Evolutionary conservation across 768 basidiomycete genomes (phyloP), one percentile per base, ranked within the genome.

Genomic region (Trametopsis cervina): DNA sequence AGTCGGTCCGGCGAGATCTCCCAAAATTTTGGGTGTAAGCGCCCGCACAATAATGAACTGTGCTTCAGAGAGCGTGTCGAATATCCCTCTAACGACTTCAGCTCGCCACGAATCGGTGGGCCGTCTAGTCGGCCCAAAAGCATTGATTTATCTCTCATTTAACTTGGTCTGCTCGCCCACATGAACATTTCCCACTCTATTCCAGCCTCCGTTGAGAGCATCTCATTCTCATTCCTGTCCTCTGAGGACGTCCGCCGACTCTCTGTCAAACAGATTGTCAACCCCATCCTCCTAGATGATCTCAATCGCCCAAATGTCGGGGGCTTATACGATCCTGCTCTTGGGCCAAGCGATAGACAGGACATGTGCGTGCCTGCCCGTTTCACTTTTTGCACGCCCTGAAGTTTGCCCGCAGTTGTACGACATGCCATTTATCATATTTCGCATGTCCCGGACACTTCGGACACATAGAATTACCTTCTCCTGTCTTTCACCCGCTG

Each of bases 381-480:
- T n/a, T 18, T 4, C 26, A 10, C 38, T 22, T 22, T 37, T 45
- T 47, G 18, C 29, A 33, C 38, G 33, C 5, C 46, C 52, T 59
- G 43, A 58, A 44, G 18, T 37, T 50, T 35, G 22, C 41, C 20
- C 15, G 7, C 62, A 99, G 95, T 51, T 99, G 96, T 64, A 73
- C 86, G 54, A 96, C 96, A 66, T 99, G 96, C 63, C 85, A 78
- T 49, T 78, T 96, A 59, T 89, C 82, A 40, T 95, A 92, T 61
- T 98, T 85, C 69, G 85, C 85, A 51, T 99, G 96, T 65, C 94
- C 96, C 1, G 96, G 96, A 15, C 96, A 99, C 66, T 99, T 87
- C 68, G 96, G 96, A 18, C 96, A 98, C 66, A 95, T 99, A 52
- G 92, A 97, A 52, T 78, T 99, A 4, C 93, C 95, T 17, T 79